phyloP scores from a whole-genome alignment of 2,329 filamentous ascomycete species.

The Ophiosphaerella herpotricha region DNA sequence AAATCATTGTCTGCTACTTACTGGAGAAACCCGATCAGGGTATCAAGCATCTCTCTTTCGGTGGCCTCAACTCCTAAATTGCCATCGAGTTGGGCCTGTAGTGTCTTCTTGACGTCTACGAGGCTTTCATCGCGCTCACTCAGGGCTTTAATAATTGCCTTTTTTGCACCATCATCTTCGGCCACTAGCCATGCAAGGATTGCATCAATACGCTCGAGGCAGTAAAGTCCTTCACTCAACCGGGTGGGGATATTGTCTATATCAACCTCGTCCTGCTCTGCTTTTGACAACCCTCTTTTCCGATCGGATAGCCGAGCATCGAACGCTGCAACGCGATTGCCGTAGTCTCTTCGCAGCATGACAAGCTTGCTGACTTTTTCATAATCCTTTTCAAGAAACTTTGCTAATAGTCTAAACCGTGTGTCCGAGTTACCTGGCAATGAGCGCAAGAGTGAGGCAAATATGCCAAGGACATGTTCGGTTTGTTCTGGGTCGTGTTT shows the following conservation, averaged over 20 bases:
- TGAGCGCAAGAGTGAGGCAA: slow-evolving; percentile 78
- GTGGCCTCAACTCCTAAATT: slow-evolving; percentile 58
- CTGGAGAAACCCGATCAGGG: slow-evolving; percentile 51
- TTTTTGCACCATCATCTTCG: slow-evolving; percentile 78
- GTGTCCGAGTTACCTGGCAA: slow-evolving; percentile 77
- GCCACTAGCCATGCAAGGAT: slow-evolving; percentile 89
- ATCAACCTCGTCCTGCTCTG: slow-evolving; percentile 65
- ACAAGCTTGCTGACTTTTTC: slow-evolving; percentile 79
- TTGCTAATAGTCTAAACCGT: slow-evolving; percentile 83
- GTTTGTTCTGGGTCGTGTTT: slow-evolving; percentile 68
- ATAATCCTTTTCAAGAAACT: slow-evolving; percentile 95
- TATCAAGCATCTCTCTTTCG: slow-evolving; percentile 68
- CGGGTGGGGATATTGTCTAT: slow-evolving; percentile 75
- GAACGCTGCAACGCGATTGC: slow-evolving; percentile 63
- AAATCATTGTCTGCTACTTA: slow-evolving; percentile 5
- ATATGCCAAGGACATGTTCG: slow-evolving; percentile 84
- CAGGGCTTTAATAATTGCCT: slow-evolving; percentile 66
- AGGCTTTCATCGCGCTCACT: slow-evolving; percentile 71
- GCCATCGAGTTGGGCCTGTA: slow-evolving; percentile 70
- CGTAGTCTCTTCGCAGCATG: slow-evolving; percentile 72
- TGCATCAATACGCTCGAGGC: slow-evolving; percentile 80
- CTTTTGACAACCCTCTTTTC: slow-evolving; percentile 58
- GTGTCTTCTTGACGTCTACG: slow-evolving; percentile 64
- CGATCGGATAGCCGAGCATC: slow-evolving; percentile 67
- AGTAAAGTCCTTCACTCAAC: slow-evolving; percentile 83